Conservation (phyloP, 495 filamentous ascomycete genomes). For the Emericellopsis terricola region DNA sequence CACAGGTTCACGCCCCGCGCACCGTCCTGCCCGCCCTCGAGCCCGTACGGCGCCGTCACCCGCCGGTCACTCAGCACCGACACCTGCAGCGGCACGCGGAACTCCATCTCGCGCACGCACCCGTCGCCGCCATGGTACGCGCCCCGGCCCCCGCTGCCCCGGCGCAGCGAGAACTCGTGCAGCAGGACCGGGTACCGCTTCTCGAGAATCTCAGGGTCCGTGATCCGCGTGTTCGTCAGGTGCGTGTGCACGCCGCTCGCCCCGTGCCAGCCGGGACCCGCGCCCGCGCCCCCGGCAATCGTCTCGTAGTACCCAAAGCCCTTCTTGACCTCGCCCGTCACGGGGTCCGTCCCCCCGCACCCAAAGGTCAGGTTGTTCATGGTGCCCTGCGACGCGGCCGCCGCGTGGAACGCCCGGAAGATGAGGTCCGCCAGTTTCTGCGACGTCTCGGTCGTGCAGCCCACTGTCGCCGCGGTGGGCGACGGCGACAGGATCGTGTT, state of each 20-base stretch:
- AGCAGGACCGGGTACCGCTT: constrained; percentile 83
- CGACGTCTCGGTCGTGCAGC: constrained; percentile 79
- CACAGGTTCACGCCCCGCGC: constrained; percentile 55
- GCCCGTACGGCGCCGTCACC: constrained; percentile 73
- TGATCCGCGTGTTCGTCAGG: constrained; percentile 98
- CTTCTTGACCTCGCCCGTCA: constrained; percentile 12
- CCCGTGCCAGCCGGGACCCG: constrained; percentile 73
- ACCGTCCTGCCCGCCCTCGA: constrained; percentile 69
- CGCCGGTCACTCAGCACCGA: constrained; percentile 76
- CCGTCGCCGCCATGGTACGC: constrained; percentile 72
- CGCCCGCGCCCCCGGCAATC: constrained; percentile 82
- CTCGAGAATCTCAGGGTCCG: constrained; percentile 91
- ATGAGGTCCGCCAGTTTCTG: constrained; percentile 92
- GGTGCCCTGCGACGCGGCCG: constrained; percentile 78
- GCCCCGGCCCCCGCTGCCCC: constrained; percentile 51
- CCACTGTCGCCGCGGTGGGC: constrained; percentile 78
- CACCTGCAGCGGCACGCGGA: constrained; percentile 75
- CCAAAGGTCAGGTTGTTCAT: constrained; percentile 87
- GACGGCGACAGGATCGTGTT: constrained; percentile 73
- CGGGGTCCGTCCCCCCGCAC: constrained; percentile 59
- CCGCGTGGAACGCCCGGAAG: constrained; percentile 74
- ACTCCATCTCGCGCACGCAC: constrained; percentile 87
- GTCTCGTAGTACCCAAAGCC: constrained; percentile 99
- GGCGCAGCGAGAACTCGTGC: constrained; percentile 60
- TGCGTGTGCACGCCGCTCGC: constrained; percentile 83